Conservation (phyloP, 2,329 filamentous ascomycete species). For the Neopestalotiopsis clavispora region DNA sequence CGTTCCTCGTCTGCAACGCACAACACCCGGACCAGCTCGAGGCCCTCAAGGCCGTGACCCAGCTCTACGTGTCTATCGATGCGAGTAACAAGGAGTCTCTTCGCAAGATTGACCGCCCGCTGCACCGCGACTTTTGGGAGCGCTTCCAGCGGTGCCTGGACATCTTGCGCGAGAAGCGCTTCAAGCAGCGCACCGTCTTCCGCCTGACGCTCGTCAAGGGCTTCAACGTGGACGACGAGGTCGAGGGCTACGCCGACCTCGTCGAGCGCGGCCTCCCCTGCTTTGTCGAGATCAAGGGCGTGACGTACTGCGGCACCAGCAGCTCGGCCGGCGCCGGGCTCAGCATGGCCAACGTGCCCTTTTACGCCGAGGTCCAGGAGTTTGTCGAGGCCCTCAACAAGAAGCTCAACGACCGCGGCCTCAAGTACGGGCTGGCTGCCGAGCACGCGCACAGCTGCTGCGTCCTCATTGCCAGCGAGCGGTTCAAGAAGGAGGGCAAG, state of each 20-base stretch:
- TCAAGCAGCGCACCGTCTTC: constrained; percentile 91
- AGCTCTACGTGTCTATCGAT: constrained; percentile 96
- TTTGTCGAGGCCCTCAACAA: constrained; percentile 80
- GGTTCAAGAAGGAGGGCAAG: constrained; percentile 76
- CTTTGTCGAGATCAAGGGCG: constrained; percentile 95
- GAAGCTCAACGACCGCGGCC: constrained; percentile 70
- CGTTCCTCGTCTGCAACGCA: constrained; percentile 95
- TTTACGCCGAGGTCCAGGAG: constrained; percentile 86
- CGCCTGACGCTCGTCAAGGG: constrained; percentile 94
- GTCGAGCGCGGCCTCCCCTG: constrained; percentile 86
- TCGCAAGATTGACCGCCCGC: constrained; percentile 85
- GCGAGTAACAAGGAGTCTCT: constrained; percentile 89
- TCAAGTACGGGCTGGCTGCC: constrained; percentile 88
- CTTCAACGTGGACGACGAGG: constrained; percentile 96
- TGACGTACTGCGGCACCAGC: constrained; percentile 93
- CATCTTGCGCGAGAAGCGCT: constrained; percentile 82
- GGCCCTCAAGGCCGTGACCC: constrained; percentile 82
- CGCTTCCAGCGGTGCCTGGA: constrained; percentile 90
- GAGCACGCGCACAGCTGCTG: constrained; percentile 97
- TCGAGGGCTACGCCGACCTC: constrained; percentile 85
- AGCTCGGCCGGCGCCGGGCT: constrained; percentile 84
- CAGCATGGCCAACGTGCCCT: constrained; percentile 97
- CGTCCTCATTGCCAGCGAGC: constrained; percentile 79
- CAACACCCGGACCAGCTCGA: constrained; percentile 93
- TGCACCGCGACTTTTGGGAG: constrained; percentile 98